Evolutionary conservation across 306 rosid species (phyloP), one percentile per base, ranked within the genome.

Genomic region (Lablab purpureus): DNA sequence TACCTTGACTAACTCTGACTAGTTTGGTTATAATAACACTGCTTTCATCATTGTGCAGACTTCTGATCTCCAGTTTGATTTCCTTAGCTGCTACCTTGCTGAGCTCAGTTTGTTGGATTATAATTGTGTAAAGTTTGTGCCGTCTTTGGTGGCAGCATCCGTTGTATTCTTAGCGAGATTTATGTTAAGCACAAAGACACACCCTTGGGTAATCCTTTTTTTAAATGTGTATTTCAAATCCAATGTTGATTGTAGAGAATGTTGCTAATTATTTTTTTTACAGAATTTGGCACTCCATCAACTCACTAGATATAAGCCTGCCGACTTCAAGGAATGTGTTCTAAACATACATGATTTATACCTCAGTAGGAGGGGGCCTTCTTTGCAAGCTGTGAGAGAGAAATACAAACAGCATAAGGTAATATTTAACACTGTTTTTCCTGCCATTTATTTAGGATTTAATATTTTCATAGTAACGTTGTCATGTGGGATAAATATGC

Each of bases 31-130:
- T 40, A 40, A 34, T 40, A 9, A 10, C 13, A 8, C 10, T 37
- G 13, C 45, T 76, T 78, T 76, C 7, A 52, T 60, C 49, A 27
- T 37, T 77, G 9, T 59, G 76, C 90, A 94, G 99, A 47, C 32
- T 66, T 84, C 87, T 18, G 83, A 81, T 21, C 45, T 40, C 45
- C 91, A 86, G 50, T 89, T 92, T 78, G 99, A 95, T 79, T 92
- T 88, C 81, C 89, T 95, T 36, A 49, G 89, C 49, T 70, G 51
- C 86, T 92, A 92, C 81, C 91, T 92, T 37, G 98, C 97, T 1
- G 99, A 95, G 84, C 89, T 95, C 46, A 95, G 98, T 76, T 81
- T 95, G 84, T 69, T 95, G 64, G 99, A 95, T 40, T 95, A 92
- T 73, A 73, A 76, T 64, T 90, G 93, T 74, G 86, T 95, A 0